phyloP scores from a whole-genome alignment of 306 rosid genomes.

The Dalbergia cultrata region DNA sequence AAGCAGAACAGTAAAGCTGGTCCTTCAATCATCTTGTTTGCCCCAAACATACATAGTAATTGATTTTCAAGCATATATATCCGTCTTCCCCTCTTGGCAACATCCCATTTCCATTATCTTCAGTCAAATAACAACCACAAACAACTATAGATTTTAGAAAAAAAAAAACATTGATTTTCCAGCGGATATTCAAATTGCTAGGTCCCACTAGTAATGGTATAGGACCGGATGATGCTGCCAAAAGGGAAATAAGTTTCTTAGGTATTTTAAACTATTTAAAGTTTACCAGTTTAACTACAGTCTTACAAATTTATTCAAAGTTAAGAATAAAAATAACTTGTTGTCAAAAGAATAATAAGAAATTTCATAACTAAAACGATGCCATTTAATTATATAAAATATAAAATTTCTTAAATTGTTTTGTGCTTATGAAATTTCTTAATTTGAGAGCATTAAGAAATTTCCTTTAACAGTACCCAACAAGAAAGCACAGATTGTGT shows the following conservation, averaged over 20 bases:
- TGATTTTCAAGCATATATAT: neutral
- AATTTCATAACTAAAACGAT: neutral
- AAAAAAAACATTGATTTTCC: neutral
- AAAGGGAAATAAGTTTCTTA: neutral
- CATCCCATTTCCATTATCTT: neutral
- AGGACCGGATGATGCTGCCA: neutral
- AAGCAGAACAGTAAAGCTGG: neutral
- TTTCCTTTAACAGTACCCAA: neutral
- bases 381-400: neutral
- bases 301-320: too few species aligned
- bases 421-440: too few species aligned
- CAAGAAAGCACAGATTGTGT: neutral
- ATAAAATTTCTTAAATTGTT: too few species aligned
- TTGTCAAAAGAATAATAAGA: too few species aligned
- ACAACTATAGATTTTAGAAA: neutral
- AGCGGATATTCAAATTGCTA: neutral
- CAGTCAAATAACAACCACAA: neutral
- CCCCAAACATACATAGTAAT: constrained; percentile 30
- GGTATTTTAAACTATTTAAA: too few species aligned
- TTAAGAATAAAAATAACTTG: too few species aligned
- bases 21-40: neutral
- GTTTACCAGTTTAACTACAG: neutral
- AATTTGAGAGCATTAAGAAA: too few species aligned
- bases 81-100: neutral
- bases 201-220: neutral